phyloP scores from a whole-genome alignment of 352 stramenopile species.

The Globisporangium sylvaticum region DNA sequence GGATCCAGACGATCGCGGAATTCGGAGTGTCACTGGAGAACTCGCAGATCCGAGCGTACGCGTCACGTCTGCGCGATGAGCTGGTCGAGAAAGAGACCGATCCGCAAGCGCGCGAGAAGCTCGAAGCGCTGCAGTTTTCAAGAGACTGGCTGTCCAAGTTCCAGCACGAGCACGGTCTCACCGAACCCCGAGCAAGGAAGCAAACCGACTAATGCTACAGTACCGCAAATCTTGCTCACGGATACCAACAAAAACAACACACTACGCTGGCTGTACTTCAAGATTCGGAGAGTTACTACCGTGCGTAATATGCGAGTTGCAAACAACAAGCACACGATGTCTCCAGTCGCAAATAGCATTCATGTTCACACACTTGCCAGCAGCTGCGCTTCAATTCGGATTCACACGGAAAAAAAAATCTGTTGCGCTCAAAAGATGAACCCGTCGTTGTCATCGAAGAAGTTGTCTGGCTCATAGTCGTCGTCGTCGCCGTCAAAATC shows the following conservation, averaged over 20 bases:
- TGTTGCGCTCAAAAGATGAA: background rate
- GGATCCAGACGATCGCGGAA: background rate
- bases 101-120: slow-evolving; percentile 8
- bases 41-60: slow-evolving; percentile 10
- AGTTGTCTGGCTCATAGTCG: slow-evolving; percentile 9
- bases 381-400: too few relatives aligned
- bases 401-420: background rate
- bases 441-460: slow-evolving; percentile 16
- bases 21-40: background rate
- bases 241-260: background rate
- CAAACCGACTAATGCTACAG: background rate
- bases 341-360: background rate
- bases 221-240: too few relatives aligned
- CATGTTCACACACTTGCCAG: background rate
- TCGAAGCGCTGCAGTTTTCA: slow-evolving; percentile 9
- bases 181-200: background rate
- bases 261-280: too few relatives aligned
- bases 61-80: slow-evolving; percentile 1
- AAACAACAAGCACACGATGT: too few relatives aligned
- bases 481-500: slow-evolving; percentile 15
- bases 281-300: too few relatives aligned
- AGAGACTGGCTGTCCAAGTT: slow-evolving; percentile 8
- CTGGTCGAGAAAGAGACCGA: slow-evolving; percentile 3
- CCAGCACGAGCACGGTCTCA: background rate
- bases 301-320: background rate